Conservation (phyloP, 805 yeast species). For the Saccharomycopsis fibuligera region DNA sequence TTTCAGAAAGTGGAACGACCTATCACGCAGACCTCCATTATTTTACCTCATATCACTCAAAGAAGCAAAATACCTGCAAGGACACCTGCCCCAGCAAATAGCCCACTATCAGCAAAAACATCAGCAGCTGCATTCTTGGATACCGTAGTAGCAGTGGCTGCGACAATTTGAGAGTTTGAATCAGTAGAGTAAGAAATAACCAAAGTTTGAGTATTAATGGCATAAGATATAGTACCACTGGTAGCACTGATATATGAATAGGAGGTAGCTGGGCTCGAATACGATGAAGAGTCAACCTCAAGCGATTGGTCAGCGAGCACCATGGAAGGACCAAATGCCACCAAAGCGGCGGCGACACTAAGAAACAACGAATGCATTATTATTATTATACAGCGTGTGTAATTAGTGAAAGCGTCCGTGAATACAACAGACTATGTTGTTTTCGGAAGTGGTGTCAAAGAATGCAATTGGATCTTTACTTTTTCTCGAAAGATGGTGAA, state of each 20-base stretch:
- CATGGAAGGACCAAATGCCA: too few relatives aligned
- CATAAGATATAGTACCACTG: constrained; percentile 14
- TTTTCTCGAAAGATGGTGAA: too few relatives aligned
- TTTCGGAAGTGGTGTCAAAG: too few relatives aligned
- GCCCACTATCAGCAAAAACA: neutral
- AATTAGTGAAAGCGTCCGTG: too few relatives aligned
- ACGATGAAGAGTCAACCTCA: constrained; percentile 14
- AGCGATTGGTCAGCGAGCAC: constrained; percentile 13
- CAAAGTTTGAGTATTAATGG: constrained; percentile 18
- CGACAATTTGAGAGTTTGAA: constrained; percentile 16
- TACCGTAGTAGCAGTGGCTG: constrained; percentile 18
- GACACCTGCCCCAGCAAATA: constrained; percentile 11
- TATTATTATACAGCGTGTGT: too few relatives aligned
- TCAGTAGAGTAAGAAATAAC: constrained; percentile 18
- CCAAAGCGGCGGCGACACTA: too few relatives aligned
- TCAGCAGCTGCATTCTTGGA: constrained; percentile 4
- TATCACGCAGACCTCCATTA: too few relatives aligned
- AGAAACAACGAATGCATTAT: too few relatives aligned
- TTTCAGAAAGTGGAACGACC: too few relatives aligned
- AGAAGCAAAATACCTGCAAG: constrained; percentile 16
- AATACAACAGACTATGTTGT: too few relatives aligned
- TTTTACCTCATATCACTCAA: too few relatives aligned
- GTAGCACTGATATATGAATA: constrained; percentile 14
- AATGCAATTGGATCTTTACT: too few relatives aligned
- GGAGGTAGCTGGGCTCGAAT: constrained; percentile 2